Conservation (phyloP, 208 protist genomes). For the Polymyxa betae region DNA sequence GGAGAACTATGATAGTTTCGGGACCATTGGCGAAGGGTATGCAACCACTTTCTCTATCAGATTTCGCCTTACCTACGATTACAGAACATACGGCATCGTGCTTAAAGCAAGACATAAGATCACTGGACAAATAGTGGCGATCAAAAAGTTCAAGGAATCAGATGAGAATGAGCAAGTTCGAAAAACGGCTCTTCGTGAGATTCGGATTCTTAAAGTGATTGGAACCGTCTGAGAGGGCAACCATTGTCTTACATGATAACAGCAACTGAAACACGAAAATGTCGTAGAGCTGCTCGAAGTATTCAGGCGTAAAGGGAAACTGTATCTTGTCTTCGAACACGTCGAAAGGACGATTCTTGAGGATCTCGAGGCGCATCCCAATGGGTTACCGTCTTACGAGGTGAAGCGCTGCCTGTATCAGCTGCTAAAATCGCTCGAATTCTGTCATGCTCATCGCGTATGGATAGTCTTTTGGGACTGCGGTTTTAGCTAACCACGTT, state of each 20-base stretch:
- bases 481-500: not conserved
- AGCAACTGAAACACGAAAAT: constrained; percentile 87
- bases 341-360: constrained; percentile 88
- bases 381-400: constrained; percentile 75
- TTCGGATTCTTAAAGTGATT: constrained; percentile 84
- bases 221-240: not conserved
- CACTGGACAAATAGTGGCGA: constrained; percentile 87
- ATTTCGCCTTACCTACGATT: not conserved
- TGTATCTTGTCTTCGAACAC: constrained; percentile 92
- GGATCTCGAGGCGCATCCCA: constrained; percentile 78
- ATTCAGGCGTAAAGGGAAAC: constrained; percentile 82
- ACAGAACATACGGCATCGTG: constrained; percentile 87
- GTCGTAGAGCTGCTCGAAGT: constrained; percentile 86
- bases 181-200: constrained; percentile 80
- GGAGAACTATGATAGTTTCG: constrained; percentile 87
- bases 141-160: constrained; percentile 94
- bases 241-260: not conserved
- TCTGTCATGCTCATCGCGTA: constrained; percentile 82
- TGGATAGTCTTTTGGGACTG: constrained; percentile 68
- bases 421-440: constrained; percentile 87
- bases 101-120: constrained; percentile 87
- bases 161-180: constrained; percentile 87
- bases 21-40: constrained; percentile 84
- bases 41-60: not conserved
- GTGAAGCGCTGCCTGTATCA: constrained; percentile 87